Percentiles rank a stretch among this genome's conserved stretches.
Evolutionary conservation across 768 basidiomycete species (phyloP).

Genomic region (Lepiota venenata): DNA sequence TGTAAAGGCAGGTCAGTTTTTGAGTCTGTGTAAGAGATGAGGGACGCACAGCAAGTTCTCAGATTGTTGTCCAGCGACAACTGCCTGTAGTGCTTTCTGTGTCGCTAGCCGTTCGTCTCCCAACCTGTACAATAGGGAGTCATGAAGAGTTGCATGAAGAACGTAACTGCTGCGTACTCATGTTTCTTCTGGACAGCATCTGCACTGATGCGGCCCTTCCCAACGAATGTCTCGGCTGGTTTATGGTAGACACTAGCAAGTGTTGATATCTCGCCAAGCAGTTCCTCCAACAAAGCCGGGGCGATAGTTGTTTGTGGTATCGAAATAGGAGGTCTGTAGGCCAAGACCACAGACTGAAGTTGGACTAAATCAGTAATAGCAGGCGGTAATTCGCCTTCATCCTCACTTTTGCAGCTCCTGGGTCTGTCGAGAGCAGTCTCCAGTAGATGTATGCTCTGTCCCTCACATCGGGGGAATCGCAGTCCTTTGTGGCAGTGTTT

Average conservation of each 20-base stretch:
- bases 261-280: constrained; percentile 84
- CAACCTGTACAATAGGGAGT: constrained; percentile 29
- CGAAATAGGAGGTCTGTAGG: constrained; percentile 89
- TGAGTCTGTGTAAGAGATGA: background rate
- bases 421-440: constrained; percentile 92
- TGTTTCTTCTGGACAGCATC: constrained; percentile 68
- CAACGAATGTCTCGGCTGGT: constrained; percentile 93
- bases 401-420: constrained; percentile 86
- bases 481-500: constrained; percentile 94
- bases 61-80: constrained; percentile 87
- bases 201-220: constrained; percentile 83
- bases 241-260: constrained; percentile 97
- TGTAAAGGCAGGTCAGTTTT: background rate
- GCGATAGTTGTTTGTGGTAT: constrained; percentile 90
- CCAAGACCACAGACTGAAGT: constrained; percentile 77
- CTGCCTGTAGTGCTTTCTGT: constrained; percentile 87
- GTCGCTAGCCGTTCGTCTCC: constrained; percentile 71
- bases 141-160: background rate
- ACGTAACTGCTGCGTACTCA: constrained; percentile 43
- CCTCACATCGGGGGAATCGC: constrained; percentile 94
- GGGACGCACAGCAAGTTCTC: constrained; percentile 77
- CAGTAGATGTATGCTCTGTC: constrained; percentile 99
- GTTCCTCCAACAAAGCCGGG: constrained; percentile 83
- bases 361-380: background rate
- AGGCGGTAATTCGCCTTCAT: constrained; percentile 11